Evolutionary conservation across 2,329 filamentous ascomycete species (phyloP), one percentile per base, ranked within the genome.

Genomic region (Didymella keratinophila): DNA sequence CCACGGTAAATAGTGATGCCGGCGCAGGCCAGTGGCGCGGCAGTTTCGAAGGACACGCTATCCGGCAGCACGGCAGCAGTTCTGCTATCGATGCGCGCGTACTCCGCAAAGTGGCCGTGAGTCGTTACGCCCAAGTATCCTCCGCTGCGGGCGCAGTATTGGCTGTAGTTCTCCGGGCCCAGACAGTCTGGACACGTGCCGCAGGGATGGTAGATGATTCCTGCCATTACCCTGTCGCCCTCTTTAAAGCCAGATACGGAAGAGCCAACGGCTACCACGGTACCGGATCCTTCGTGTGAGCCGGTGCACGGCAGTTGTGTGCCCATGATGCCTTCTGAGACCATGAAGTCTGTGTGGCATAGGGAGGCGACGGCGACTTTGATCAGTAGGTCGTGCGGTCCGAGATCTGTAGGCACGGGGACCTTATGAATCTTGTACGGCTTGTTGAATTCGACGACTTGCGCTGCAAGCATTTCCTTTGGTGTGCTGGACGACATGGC

Each of bases 1-100:
- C 91, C 23, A 89, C 82, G 0, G 90, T 91, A 14, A 89, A 96
- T 49, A 92, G 80, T 21, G 89, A 66, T 58, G 0, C 71, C 70
- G 1, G 69, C 69, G 42, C 70, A 73, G 3, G 69, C 68, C n/a
- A 73, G 41, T 20, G 71, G 70, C 2, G 71, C 69, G 1, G 68
- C 68, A 10, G 67, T 67, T 28, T 66, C 60, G 21, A 68, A 70
- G 0, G 50, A 44, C 14, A 72, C 65, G 0, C 36, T 50, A 11
- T 71, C 63, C 2, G 69, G 70, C 16, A 73, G 21, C 16, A 56
- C 62, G 0, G 63, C 65, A 6, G 70, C 60, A 27, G 44, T 54
- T 1, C 56, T 47, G 10, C 63, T 51, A 61, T 67, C 61, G 41
- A 67, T 59, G 16, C 63, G 20, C 21, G 71, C 5, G 69, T 72